Base-by-base conservation (phyloP, 2,329 filamentous ascomycete species). In the Calonectria honghensis region DNA sequence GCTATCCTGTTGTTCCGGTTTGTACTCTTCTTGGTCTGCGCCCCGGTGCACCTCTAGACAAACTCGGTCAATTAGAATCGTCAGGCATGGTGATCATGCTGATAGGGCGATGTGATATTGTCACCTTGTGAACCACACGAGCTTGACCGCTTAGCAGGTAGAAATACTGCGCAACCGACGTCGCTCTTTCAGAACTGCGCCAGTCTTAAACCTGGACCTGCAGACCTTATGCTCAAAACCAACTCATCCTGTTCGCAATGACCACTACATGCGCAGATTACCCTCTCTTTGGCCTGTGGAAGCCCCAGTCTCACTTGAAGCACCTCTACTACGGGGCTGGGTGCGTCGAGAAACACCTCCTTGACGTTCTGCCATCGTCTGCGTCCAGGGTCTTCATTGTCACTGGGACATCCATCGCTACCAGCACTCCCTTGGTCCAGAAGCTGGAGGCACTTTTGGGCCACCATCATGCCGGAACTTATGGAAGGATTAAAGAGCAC, bases 201-300 rank as follows among this genome's bases (percentile, higher is more conserved):
- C 39, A 59, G 20, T 45, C 24, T 59, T 51, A 20, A 32, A 31
- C 29, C 27, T 70, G 32, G 29, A 31, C 20, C n/a, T 45, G 16
- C 54, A 11, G 27, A 29, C n/a, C 35, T n/a, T 37, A 39, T 37
- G 27, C 51, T 27, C 9, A 7, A 66, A 68, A n/a, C 27, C 29
- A 68, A 6, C 24, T 31, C 29, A 10, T 65, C 24, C 37, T 27
- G n/a, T 41, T 63, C 32, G 68, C 24, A 7, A 79, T 78, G 76
- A 54, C 74, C 39, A 73, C 67, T 10, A 61, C 75, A 65, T 77
- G 75, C 72, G 77, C 72, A 9, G 18, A 35, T n/a, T 70, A 65
- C 35, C 77, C 76, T 24, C 70, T 78, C 1, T 74, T 66, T 20
- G 77, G 76, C 13, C 59, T 79, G 35, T 79, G 77, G 77, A 75